Evolutionary conservation across 805 yeast genomes (phyloP).

Genomic region (Pichia gijzeniarum): DNA sequence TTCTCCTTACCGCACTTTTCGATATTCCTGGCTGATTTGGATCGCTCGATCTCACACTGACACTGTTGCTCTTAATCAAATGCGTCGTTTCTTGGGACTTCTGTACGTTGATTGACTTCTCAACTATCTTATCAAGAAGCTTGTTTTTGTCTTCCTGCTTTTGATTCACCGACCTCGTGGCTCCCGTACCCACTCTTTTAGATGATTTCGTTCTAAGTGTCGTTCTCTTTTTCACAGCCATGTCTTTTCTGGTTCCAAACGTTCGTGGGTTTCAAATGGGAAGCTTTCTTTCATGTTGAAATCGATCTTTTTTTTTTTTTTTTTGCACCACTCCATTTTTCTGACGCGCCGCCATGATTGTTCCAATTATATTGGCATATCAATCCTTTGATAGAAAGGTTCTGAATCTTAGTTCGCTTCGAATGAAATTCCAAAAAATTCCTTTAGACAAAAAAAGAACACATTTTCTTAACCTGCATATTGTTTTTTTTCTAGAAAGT

Average conservation of each 20-base stretch:
- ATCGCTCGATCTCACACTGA: constrained; percentile 15
- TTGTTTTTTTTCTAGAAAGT: too few relatives aligned
- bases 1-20: constrained; percentile 57
- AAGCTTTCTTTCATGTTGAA: too few relatives aligned
- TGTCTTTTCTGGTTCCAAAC: neutral
- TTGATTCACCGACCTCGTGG: constrained; percentile 14
- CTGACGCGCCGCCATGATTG: too few relatives aligned
- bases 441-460: too few relatives aligned
- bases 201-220: constrained; percentile 38
- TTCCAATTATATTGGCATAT: too few relatives aligned
- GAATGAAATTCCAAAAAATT: too few relatives aligned
- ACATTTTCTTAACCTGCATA: too few relatives aligned
- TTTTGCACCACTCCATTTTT: too few relatives aligned
- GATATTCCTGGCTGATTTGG: constrained; percentile 43
- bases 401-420: too few relatives aligned
- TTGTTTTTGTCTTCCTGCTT: constrained; percentile 16
- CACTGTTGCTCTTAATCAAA: constrained; percentile 4
- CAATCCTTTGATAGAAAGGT: too few relatives aligned
- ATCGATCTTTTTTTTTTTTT: too few relatives aligned
- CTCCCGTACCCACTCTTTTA: constrained; percentile 17
- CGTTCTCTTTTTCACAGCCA: constrained; percentile 43
- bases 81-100: neutral
- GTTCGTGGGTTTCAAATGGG: too few relatives aligned
- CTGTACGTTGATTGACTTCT: constrained; percentile 10
- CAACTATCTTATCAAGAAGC: constrained; percentile 17